A percentile compares a stretch with the other conserved stretches of the same genome.
These are phyloP conservation scores for Teunomyces stri DNA, from an alignment of 805 yeast species.

Conservation along the genomic window DNA sequence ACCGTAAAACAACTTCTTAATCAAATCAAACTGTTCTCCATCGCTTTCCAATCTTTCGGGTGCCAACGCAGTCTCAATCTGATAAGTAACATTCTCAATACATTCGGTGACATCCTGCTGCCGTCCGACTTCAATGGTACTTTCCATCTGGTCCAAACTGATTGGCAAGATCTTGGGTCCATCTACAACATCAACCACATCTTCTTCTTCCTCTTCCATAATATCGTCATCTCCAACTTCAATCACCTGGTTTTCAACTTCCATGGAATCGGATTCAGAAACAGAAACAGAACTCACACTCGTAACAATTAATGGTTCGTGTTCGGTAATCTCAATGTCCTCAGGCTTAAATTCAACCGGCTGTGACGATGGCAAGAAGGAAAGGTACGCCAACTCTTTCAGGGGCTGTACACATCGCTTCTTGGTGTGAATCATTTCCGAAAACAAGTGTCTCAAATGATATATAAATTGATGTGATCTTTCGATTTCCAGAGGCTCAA, in stretches of 20 bases:
- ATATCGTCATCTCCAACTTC: not conserved
- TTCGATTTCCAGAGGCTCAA: conserved; percentile 72
- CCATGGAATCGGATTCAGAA: conserved; percentile 8
- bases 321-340: conserved; percentile 8
- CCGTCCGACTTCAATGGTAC: conserved; percentile 76
- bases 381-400: conserved; percentile 81
- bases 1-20: conserved; percentile 82
- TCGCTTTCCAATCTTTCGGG: conserved; percentile 65
- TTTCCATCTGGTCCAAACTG: conserved; percentile 64
- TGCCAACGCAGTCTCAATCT: conserved; percentile 80
- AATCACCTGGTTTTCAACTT: not conserved
- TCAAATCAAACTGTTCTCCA: conserved; percentile 77
- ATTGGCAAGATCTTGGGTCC: conserved; percentile 31
- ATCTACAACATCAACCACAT: not conserved
- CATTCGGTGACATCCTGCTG: conserved; percentile 99
- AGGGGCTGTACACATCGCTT: conserved; percentile 74
- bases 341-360: conserved; percentile 54
- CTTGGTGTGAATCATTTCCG: conserved; percentile 62
- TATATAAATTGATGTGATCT: conserved; percentile 81
- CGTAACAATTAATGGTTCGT: not conserved
- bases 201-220: not conserved
- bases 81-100: conserved; percentile 88
- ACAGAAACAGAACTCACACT: not conserved
- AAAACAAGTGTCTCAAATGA: conserved; percentile 67
- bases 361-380: conserved; percentile 71